A percentile compares a stretch with the other conserved stretches of the same genome.
Evolutionary conservation across 495 filamentous ascomycete genomes (phyloP).

Genomic region (Friedmanniomyces simplex): DNA sequence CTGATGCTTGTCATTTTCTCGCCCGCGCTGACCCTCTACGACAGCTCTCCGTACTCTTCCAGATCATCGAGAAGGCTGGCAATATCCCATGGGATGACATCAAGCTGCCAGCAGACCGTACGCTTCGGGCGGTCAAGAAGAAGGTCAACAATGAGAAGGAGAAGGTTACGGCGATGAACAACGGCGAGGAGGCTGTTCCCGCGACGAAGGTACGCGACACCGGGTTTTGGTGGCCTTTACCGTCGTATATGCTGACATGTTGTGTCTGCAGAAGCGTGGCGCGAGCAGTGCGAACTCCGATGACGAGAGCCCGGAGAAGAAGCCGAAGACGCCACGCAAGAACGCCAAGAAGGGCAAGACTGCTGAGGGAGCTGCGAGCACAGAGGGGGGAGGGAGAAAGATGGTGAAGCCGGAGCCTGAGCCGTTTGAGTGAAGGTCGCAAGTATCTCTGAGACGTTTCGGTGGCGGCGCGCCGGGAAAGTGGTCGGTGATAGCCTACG

Average conservation of each 20-base stretch:
- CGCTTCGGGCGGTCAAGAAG: slow-evolving; percentile 5
- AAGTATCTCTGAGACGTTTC: background rate
- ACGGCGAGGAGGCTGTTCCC: background rate
- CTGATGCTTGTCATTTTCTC: background rate
- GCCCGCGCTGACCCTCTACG: background rate
- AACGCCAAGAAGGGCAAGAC: background rate
- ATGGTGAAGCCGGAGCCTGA: background rate
- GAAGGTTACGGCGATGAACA: slow-evolving; percentile 6
- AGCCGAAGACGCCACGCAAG: slow-evolving; percentile 16
- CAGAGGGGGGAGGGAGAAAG: slow-evolving; percentile 1
- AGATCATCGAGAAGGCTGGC: slow-evolving; percentile 18
- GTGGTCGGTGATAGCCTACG: background rate
- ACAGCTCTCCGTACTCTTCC: slow-evolving; percentile 30
- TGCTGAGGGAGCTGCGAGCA: background rate
- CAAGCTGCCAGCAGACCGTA: slow-evolving; percentile 20
- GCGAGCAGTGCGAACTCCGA: slow-evolving; percentile 6
- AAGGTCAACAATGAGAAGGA: slow-evolving; percentile 17
- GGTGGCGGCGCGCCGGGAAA: background rate
- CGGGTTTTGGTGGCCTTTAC: too few species aligned
- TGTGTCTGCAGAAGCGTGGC: background rate
- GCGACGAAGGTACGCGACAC: background rate
- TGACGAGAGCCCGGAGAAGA: slow-evolving; percentile 12
- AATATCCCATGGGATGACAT: slow-evolving; percentile 20
- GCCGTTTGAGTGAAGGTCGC: background rate
- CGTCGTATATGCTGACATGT: background rate